Conservation (phyloP, 2,329 filamentous ascomycete genomes). For the Venturia asperata region DNA sequence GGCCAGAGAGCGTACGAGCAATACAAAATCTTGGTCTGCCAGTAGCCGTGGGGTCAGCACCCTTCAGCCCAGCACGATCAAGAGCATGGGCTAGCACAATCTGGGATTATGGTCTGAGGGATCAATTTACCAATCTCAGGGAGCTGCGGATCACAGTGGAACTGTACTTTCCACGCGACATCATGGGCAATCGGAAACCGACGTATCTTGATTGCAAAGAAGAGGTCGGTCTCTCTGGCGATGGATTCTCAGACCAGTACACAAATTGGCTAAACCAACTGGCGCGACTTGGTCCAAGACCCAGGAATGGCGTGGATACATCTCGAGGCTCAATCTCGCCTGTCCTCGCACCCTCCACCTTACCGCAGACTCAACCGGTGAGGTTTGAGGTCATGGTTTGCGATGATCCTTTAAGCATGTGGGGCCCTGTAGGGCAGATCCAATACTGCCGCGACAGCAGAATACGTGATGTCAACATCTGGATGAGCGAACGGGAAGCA, state of each 20-base stretch:
- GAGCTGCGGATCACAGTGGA: slow-evolving; percentile 12
- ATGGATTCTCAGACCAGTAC: background rate
- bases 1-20: slow-evolving; percentile 5
- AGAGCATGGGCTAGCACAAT: slow-evolving; percentile 10
- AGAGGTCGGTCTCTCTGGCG: slow-evolving; percentile 2
- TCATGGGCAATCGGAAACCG: slow-evolving; percentile 1
- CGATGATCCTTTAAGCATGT: slow-evolving; percentile 16
- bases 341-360: background rate
- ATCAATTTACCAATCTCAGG: slow-evolving; percentile 6
- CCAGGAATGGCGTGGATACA: background rate
- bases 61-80: slow-evolving; percentile 10
- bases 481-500: slow-evolving; percentile 11
- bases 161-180: slow-evolving; percentile 16
- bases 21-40: slow-evolving; percentile 11
- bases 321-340: background rate
- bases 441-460: slow-evolving; percentile 6
- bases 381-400: slow-evolving; percentile 13
- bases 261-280: slow-evolving; percentile 13
- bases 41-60: slow-evolving; percentile 13
- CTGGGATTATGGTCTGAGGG: slow-evolving; percentile 4
- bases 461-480: slow-evolving; percentile 2
- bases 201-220: slow-evolving; percentile 10
- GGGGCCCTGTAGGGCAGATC: slow-evolving; percentile 8
- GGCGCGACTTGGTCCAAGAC: background rate
- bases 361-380: background rate